Percentiles rank a stretch among this genome's conserved stretches.
Conservation (phyloP, 106 monocot genomes). For the Agapanthus africanus region DNA sequence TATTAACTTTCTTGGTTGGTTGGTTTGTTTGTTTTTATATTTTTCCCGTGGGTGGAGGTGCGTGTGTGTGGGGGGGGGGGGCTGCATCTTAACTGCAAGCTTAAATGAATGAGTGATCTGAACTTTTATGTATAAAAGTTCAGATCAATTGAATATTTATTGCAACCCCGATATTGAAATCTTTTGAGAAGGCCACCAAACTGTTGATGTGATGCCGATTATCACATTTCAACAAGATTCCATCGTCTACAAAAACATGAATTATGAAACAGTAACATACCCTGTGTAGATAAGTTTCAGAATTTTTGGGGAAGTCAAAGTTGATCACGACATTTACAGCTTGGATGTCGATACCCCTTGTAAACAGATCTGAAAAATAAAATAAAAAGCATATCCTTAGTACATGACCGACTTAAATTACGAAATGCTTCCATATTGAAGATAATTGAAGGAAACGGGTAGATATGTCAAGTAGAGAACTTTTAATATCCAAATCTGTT, state of each 20-base stretch:
- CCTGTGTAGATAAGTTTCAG: slow-evolving; percentile 96
- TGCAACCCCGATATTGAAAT: background rate
- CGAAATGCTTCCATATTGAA: background rate
- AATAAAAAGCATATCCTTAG: background rate
- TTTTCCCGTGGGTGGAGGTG: too few species aligned
- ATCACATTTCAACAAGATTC: background rate
- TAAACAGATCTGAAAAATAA: slow-evolving; percentile 71
- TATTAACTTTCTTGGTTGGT: too few species aligned
- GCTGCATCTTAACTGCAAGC: too few species aligned
- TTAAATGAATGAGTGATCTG: background rate
- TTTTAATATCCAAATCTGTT: background rate
- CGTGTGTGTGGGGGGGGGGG: too few species aligned
- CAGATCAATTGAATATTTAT: background rate
- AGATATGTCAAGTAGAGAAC: background rate
- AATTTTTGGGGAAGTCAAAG: slow-evolving; percentile 91
- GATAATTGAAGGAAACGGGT: background rate
- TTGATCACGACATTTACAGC: slow-evolving; percentile 99
- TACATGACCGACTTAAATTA: background rate
- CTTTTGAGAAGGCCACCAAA: background rate
- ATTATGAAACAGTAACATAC: slow-evolving; percentile 21
- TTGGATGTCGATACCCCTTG: slow-evolving; percentile 96
- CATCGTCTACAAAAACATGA: background rate
- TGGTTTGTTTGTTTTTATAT: too few species aligned
- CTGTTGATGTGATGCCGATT: background rate
- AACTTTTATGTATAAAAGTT: too few species aligned